A percentile compares a stretch with the other conserved stretches of the same genome.
phyloP scores from a whole-genome alignment of 2,329 filamentous ascomycete genomes.

The Chrysoporthe austroafricana region DNA sequence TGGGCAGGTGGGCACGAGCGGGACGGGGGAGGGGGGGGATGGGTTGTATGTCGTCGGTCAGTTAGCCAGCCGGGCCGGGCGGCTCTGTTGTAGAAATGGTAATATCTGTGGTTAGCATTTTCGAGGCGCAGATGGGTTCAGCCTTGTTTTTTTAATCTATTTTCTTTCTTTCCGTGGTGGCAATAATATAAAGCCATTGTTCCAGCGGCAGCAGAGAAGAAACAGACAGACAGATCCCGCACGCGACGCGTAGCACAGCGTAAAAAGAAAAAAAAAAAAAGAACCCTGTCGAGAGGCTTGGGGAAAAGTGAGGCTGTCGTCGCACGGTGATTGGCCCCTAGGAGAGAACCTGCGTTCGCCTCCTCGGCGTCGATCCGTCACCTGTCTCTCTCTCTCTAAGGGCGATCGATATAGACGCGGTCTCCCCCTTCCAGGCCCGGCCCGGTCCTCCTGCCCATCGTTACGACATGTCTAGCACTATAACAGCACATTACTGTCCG shows the following conservation, averaged over 20 bases:
- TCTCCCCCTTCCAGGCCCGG: not conserved
- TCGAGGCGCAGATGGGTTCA: not conserved
- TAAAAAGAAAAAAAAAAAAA: not conserved
- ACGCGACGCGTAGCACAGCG: too few relatives aligned
- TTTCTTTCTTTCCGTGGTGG: not conserved
- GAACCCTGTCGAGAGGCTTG: not conserved
- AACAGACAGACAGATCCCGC: too few relatives aligned
- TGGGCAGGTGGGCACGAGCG: too few relatives aligned
- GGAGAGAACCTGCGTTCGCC: not conserved
- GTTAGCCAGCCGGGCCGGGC: too few relatives aligned
- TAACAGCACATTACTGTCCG: too few relatives aligned
- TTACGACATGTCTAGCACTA: too few relatives aligned
- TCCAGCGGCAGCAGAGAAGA: not conserved
- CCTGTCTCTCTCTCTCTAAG: not conserved
- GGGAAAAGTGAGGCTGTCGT: constrained; percentile 12
- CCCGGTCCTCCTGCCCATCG: too few relatives aligned
- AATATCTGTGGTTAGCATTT: not conserved
- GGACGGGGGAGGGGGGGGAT: not conserved
- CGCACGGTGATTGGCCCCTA: constrained; percentile 8
- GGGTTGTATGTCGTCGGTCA: too few relatives aligned
- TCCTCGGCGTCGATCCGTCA: not conserved
- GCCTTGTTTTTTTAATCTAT: not conserved
- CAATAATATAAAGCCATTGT: constrained; percentile 1
- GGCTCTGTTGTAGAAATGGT: not conserved
- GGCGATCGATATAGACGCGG: not conserved